Evolutionary conservation across 805 yeast genomes (phyloP).

Genomic region (Nakazawaea pomicola): DNA sequence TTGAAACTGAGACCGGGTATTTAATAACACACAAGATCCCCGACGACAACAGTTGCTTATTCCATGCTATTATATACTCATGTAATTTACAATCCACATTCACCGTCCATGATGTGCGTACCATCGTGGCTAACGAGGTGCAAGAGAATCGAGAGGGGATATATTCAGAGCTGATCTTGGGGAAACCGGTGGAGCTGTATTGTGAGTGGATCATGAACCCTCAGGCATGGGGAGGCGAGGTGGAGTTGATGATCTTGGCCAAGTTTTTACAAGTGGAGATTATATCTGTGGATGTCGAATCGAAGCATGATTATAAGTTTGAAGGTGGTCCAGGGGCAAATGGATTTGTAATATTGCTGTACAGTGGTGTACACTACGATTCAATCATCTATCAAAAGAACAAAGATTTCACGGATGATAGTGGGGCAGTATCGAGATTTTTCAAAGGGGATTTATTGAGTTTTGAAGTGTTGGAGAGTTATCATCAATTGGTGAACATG

Average conservation of each 20-base stretch:
- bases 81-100: constrained; percentile 22
- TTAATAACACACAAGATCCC: constrained; percentile 55
- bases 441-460: constrained; percentile 27
- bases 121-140: constrained; percentile 45
- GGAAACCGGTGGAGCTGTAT: constrained; percentile 43
- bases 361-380: constrained; percentile 75
- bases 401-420: constrained; percentile 20
- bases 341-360: constrained; percentile 48
- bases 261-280: constrained; percentile 46
- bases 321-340: constrained; percentile 31
- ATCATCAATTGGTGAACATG: constrained; percentile 33
- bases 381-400: constrained; percentile 39
- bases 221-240: constrained; percentile 81
- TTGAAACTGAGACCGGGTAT: constrained; percentile 23
- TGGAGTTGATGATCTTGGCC: constrained; percentile 62
- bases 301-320: constrained; percentile 52
- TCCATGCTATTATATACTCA: constrained; percentile 58
- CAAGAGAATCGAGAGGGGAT: constrained; percentile 30
- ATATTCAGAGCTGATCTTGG: constrained; percentile 56
- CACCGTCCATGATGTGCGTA: constrained; percentile 39
- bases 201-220: constrained; percentile 54
- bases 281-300: constrained; percentile 60
- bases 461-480: constrained; percentile 30
- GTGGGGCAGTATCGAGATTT: constrained; percentile 38
- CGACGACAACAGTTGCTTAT: constrained; percentile 76